Evolutionary conservation across 1,284 basidiomycete species (phyloP), one percentile per base, ranked within the genome.

Genomic region (Bothia castanella): DNA sequence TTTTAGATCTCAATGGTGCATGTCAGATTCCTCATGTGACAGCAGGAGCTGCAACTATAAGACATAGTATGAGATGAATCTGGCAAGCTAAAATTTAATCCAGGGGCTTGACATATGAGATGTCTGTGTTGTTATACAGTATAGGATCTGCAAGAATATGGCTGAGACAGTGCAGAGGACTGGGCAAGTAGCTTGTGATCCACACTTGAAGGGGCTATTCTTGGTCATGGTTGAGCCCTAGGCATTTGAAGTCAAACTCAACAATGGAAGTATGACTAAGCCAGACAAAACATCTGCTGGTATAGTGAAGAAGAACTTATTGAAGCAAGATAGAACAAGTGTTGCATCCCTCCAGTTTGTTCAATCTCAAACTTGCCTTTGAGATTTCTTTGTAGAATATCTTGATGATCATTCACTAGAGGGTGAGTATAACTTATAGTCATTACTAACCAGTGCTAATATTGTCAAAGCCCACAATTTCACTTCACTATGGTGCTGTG

Each of bases 21-120:
- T 49, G 47, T 16, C 9, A 32, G 0, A 54, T 55, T 2, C 53
- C 49, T 5, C 47, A 55, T 38, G 44, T 47, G 0, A 53, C 39
- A 0, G 37, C 42, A 0, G 23, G 51, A 1, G 42, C 46, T 1
- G 19, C 40, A 21, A 47, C 21, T 0, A 36, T 52, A 48, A 30
- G 19, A 25, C 4, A 5, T 25, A 25, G 9, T 9, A 25, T 25
- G 25, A 25, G 9, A 9, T 25, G 4, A 25, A 25, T 25, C 25
- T 25, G n/a, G n/a, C n/a, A 25, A 25, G 9, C 25, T 25, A 25
- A 25, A 5, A 25, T 25, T 5, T 35, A 35, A 29, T 39, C 11
- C 17, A 49, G 47, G 47, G 21, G 0, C 41, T 43, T 20, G 39
- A 47, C 7, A 47, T 47, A 4, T 5, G 16, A 17, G 39, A 38